Conservation (phyloP, 1,284 basidiomycete genomes). For the Ganoderma sp. region DNA sequence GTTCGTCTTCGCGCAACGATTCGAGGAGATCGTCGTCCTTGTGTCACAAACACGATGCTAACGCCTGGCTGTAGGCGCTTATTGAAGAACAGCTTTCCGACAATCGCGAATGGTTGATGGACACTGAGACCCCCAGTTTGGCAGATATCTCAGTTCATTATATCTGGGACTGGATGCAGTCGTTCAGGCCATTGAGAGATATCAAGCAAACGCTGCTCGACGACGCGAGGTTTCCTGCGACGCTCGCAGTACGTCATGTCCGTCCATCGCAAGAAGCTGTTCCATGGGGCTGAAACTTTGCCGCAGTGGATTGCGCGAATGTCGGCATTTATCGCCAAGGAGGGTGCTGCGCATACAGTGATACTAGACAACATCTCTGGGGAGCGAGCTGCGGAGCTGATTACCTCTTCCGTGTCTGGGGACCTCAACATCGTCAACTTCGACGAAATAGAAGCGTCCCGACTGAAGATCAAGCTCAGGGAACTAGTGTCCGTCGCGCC, state of each 20-base stretch:
- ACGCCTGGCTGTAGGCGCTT: constrained; percentile 43
- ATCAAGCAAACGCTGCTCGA: constrained; percentile 47
- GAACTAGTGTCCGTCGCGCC: constrained; percentile 52
- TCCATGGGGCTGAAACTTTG: constrained; percentile 6
- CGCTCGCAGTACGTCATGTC: constrained; percentile 45
- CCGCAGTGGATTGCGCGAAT: constrained; percentile 55
- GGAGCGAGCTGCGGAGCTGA: constrained; percentile 51
- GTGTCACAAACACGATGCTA: background rate
- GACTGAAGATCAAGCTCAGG: constrained; percentile 47
- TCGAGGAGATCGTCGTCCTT: constrained; percentile 16
- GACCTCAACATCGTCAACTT: constrained; percentile 53
- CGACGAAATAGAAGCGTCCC: constrained; percentile 49
- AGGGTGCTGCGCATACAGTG: constrained; percentile 13
- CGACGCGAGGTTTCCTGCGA: constrained; percentile 46
- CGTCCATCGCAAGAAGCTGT: background rate
- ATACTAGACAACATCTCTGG: constrained; percentile 47
- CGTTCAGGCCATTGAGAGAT: constrained; percentile 38
- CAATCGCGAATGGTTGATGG: constrained; percentile 63
- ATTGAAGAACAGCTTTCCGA: constrained; percentile 60
- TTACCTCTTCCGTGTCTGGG: constrained; percentile 44
- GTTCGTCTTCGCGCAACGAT: constrained; percentile 34
- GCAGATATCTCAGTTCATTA: constrained; percentile 59
- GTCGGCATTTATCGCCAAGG: constrained; percentile 37
- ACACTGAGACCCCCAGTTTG: constrained; percentile 56
- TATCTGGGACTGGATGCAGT: constrained; percentile 50